Conservation (phyloP, 108 stramenopile genomes). For the Fragilaria crotonensis region DNA sequence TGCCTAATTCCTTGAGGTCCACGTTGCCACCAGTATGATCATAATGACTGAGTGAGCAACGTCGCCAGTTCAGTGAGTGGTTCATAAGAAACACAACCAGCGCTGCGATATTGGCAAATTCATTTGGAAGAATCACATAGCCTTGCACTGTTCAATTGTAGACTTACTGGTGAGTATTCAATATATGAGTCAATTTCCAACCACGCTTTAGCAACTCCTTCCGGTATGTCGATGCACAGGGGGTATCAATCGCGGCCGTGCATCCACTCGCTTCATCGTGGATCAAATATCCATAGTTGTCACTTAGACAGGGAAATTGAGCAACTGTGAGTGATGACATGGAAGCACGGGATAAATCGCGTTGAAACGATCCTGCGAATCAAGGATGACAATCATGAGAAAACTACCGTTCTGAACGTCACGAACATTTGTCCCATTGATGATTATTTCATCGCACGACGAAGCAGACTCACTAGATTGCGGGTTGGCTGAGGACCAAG, state of each 20-base stretch:
- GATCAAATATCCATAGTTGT: slow-evolving; percentile 77
- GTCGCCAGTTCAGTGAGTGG: too few species aligned
- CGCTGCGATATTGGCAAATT: too few species aligned
- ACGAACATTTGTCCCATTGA: not conserved
- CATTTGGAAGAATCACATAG: too few species aligned
- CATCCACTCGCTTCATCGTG: slow-evolving; percentile 57
- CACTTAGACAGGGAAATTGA: slow-evolving; percentile 65
- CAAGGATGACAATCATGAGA: not conserved
- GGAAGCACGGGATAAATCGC: not conserved
- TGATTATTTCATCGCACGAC: not conserved
- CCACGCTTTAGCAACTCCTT: slow-evolving; percentile 46
- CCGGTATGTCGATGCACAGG: slow-evolving; percentile 46
- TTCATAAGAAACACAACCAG: too few species aligned
- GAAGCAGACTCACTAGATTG: not conserved
- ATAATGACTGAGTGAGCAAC: too few species aligned
- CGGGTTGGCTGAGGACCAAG: not conserved
- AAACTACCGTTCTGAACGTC: not conserved
- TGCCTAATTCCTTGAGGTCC: slow-evolving; percentile 39
- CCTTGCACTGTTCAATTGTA: too few species aligned
- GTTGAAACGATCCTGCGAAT: not conserved
- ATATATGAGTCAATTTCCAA: slow-evolving; percentile 75
- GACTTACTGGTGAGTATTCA: slow-evolving; percentile 54
- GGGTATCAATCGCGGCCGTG: slow-evolving; percentile 79
- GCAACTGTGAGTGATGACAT: slow-evolving; percentile 8
- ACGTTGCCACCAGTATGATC: slow-evolving; percentile 80